A percentile compares a stretch with the other conserved stretches of the same genome.
Conservation (phyloP, 1,139 yeast species). For the Pichia sp. region DNA sequence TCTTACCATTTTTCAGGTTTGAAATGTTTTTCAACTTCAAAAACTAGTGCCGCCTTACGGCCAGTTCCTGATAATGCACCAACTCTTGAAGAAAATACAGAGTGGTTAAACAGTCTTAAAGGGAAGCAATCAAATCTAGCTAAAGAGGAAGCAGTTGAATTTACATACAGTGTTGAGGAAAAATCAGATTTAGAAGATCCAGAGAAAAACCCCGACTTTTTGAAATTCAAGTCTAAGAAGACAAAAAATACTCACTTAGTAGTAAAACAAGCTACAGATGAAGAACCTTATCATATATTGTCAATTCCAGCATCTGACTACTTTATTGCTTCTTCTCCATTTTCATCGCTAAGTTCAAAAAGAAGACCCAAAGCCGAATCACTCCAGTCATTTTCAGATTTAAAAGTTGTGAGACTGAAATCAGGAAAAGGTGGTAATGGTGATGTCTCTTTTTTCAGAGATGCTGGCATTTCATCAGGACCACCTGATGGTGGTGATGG, state of each 20-base stretch:
- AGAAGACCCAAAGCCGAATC: conserved; percentile 34
- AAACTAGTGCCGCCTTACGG: not conserved
- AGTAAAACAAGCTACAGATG: conserved; percentile 11
- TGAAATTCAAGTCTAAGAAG: conserved; percentile 12
- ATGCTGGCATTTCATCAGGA: conserved; percentile 75
- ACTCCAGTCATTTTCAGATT: conserved; percentile 42
- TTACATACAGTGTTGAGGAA: conserved; percentile 17
- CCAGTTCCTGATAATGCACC: conserved; percentile 42
- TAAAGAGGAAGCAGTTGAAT: conserved; percentile 8
- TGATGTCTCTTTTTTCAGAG: conserved; percentile 74
- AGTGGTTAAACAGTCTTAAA: conserved; percentile 33
- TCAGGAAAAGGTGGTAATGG: conserved; percentile 93
- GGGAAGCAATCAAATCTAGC: not conserved
- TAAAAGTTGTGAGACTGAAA: conserved; percentile 56
- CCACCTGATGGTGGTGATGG: conserved; percentile 99
- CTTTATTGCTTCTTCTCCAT: conserved; percentile 34
- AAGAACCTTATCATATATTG: conserved; percentile 25
- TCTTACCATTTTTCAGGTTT: not conserved
- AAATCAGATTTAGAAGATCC: conserved; percentile 18
- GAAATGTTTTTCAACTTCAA: not conserved
- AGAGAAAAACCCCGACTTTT: conserved; percentile 14
- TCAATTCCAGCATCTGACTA: conserved; percentile 33
- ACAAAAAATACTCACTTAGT: conserved; percentile 13
- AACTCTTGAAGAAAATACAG: conserved; percentile 37
- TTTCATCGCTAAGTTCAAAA: conserved; percentile 29